Evolutionary conservation across 176 grass and related monocot species (phyloP).

Genomic region (Avena insularis): DNA sequence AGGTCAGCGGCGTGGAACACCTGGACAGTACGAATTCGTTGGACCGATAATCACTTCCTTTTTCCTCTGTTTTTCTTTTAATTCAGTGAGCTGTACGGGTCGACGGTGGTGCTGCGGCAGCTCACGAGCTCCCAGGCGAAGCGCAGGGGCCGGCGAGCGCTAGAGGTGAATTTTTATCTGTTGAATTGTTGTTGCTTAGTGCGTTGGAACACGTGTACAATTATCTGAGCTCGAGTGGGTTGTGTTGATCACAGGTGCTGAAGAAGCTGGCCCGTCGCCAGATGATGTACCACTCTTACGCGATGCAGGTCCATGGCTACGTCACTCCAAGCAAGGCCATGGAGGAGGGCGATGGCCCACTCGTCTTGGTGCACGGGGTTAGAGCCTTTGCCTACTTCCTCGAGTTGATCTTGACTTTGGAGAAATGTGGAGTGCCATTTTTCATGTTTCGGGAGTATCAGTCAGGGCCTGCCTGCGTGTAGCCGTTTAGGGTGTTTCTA

Average conservation of each 20-base stretch:
- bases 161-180: conserved; percentile 63
- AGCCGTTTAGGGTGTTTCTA: conserved; percentile 25
- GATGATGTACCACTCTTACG: conserved; percentile 95
- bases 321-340: conserved; percentile 46
- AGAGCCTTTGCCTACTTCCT: conserved; percentile 41
- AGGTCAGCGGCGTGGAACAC: conserved; percentile 63
- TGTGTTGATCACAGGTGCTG: conserved; percentile 65
- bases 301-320: conserved; percentile 94
- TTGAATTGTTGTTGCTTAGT: conserved; percentile 8
- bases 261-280: conserved; percentile 83
- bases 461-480: conserved; percentile 11
- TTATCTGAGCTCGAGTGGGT: conserved; percentile 5
- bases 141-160: conserved; percentile 85
- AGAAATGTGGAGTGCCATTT: conserved; percentile 1
- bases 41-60: conserved; percentile 20
- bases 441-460: conserved; percentile 28
- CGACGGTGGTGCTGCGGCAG: conserved; percentile 87
- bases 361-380: conserved; percentile 90
- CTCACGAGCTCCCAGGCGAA: conserved; percentile 77
- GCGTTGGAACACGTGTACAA: background rate
- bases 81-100: conserved; percentile 69
- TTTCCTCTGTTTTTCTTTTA: conserved; percentile 28
- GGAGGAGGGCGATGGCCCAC: conserved; percentile 54
- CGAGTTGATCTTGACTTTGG: conserved; percentile 26
- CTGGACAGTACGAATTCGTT: background rate